Percentiles rank a stretch among this genome's conserved stretches.
Evolutionary conservation across 805 yeast genomes (phyloP).

Genomic region (Candida saitoana): DNA sequence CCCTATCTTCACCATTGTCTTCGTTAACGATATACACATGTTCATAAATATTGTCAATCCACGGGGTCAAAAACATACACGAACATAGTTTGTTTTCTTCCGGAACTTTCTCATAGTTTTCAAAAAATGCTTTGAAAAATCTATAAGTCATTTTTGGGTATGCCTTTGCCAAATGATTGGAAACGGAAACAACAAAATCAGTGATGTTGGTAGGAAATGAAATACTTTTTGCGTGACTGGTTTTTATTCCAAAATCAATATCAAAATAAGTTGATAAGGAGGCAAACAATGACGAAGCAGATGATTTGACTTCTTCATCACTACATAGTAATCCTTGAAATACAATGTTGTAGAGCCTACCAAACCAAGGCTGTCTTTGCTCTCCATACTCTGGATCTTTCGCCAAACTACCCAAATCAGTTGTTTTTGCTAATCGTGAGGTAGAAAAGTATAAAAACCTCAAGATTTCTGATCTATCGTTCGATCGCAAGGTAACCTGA

Average conservation of each 20-base stretch:
- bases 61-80: slow-evolving; percentile 58
- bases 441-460: slow-evolving; percentile 66
- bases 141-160: slow-evolving; percentile 60
- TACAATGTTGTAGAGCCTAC: slow-evolving; percentile 59
- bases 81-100: slow-evolving; percentile 37
- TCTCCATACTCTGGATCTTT: slow-evolving; percentile 15
- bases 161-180: slow-evolving; percentile 51
- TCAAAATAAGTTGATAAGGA: slow-evolving; percentile 58
- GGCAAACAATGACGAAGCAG: slow-evolving; percentile 61
- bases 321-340: slow-evolving; percentile 65
- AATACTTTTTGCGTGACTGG: slow-evolving; percentile 53
- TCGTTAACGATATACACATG: slow-evolving; percentile 53
- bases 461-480: slow-evolving; percentile 55
- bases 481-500: slow-evolving; percentile 28
- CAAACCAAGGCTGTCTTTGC: slow-evolving; percentile 40
- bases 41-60: slow-evolving; percentile 65
- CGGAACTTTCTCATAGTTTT: slow-evolving; percentile 37
- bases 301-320: slow-evolving; percentile 53
- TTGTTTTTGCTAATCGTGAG: slow-evolving; percentile 43
- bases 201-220: slow-evolving; percentile 67
- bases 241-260: slow-evolving; percentile 54
- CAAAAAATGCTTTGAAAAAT: slow-evolving; percentile 50
- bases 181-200: slow-evolving; percentile 54
- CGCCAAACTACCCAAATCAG: slow-evolving; percentile 12
- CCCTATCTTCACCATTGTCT: slow-evolving; percentile 55